Base-by-base conservation (phyloP, 2,329 filamentous ascomycete species). In the Paraphaeosphaeria minitans region DNA sequence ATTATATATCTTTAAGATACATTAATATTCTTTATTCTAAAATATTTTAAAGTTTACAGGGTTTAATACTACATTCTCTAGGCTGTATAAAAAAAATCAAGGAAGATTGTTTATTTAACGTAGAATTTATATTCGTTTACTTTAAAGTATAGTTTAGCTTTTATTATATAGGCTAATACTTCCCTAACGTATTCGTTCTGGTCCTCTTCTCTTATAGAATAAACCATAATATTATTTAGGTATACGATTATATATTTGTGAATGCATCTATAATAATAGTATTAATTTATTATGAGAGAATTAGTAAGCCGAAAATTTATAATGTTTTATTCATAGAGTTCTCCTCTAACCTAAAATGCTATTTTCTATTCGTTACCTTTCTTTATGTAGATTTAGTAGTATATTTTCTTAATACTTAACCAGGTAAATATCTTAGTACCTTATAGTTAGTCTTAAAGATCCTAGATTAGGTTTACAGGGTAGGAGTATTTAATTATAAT, bases 261-360 rank as follows among this genome's bases (percentile, higher is more conserved):
- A 35, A 9, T 35, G 14, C 14, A 9, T 14, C 14, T 9, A 4
- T 4, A 35, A 12, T 3, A 35, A n/a, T 35, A 35, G 55, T 55
- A 57, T 66, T 63, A 51, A 66, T 65, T 48, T 55, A 54, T 12
- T 22, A 5, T 42, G 62, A 64, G 29, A 62, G 64, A 14, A 55
- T 66, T 66, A 21, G 24, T 56, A 49, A 66, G 43, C 0, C 58
- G 63, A 65, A 65, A 63, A 0, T 29, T 53, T 57, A 63, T 57
- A 47, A 67, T 49, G 35, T 55, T 37, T 27, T 62, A 66, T 31
- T 66, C 61, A 56, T 42, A 64, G 13, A 46, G 12, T 14, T 55
- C 56, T 53, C 42, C 58, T 9, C 48, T 31, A 9, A 33, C 64
- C 33, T 56, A 45, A 43, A 67, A 66, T 1, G 45, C 42, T 14